Conservation (phyloP, 2,329 filamentous ascomycete species). For the Endocalyx cinctus region DNA sequence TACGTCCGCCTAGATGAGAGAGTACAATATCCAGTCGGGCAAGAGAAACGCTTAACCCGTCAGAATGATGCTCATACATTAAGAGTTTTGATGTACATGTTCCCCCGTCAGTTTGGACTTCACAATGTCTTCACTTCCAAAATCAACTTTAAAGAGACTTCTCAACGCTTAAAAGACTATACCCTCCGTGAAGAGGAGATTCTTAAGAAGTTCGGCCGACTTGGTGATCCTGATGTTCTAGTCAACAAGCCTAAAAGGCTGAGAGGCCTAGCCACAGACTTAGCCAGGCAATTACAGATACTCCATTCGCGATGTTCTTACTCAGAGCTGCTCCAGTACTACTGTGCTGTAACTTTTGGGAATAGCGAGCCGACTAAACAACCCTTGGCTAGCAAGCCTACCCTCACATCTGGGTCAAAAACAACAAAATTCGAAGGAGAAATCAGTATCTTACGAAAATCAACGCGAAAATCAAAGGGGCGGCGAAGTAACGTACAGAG, state of each 20-base stretch:
- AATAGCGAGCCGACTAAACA: background rate
- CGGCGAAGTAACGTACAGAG: conserved; percentile 10
- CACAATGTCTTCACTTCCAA: conserved; percentile 86
- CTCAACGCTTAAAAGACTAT: conserved; percentile 78
- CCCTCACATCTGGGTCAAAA: background rate
- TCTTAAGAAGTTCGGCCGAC: conserved; percentile 28
- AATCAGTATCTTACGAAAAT: no score
- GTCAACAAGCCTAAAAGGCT: conserved; percentile 60
- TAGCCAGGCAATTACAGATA: conserved; percentile 66
- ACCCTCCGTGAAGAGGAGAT: conserved; percentile 84
- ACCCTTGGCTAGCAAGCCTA: conserved; percentile 3
- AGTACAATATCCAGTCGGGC: conserved; percentile 1
- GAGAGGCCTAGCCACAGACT: conserved; percentile 51
- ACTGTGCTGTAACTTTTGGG: conserved; percentile 58
- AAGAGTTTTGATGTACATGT: conserved; percentile 86
- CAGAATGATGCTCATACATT: conserved; percentile 50
- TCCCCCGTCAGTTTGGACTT: conserved; percentile 82
- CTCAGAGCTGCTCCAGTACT: conserved; percentile 68
- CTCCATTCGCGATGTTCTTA: conserved; percentile 76
- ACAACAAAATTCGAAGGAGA: no score
- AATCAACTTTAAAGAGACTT: conserved; percentile 60
- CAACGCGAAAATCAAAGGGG: no score
- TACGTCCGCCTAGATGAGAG: conserved; percentile 19
- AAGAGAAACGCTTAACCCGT: conserved; percentile 3
- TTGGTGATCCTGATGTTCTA: conserved; percentile 16